Base-by-base conservation (phyloP, 1,284 basidiomycete genomes). In the Trametes polyzona region DNA sequence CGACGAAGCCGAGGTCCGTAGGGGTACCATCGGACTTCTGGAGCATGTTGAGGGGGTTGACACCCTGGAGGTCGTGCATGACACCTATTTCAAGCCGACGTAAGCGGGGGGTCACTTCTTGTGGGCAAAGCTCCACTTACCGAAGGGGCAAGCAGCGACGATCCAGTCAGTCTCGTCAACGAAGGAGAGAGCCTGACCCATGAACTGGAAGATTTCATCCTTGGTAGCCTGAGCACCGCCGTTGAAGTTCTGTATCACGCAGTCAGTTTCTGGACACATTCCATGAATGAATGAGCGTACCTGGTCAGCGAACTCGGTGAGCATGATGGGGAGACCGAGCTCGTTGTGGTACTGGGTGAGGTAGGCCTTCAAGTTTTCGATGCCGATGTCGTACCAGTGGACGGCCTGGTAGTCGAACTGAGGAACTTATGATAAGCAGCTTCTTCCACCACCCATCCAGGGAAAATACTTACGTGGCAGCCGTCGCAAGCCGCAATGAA, bases 241-340 rank as follows among this genome's bases (percentile, higher is more conserved):
- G 67, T 80, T 79, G 74, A 87, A 93, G 75, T 86, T 81, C 80
- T 90, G 39, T 52, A 17, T n/a, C 10, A 37, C 47, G 30, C 64
- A n/a, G 36, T 58, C 47, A 41, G 21, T 21, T 41, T 24, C 12
- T 29, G 11, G 17, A 44, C 37, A 0, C 19, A 12, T 17, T 14
- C 2, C 27, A 29, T 11, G 19, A 24, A 14, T 2, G 4, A 27
- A 11, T 10, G 9, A 26, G 60, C 68, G 27, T 62, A 86, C 85
- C 75, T 84, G 76, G 73, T 83, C 84, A 60, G 86, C 88, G 66
- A 81, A 84, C 69, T 93, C 92, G 4, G 90, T 92, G 51, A 90
- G 71, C 79, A 77, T 80, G 52, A 93, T 76, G 14, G 76, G 75
- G 52, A 63, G 48, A 11, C 44, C 44, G 40, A 65, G 51, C 71